Evolutionary conservation across 345 rosid genomes (phyloP), one percentile per base, ranked within the genome.

Genomic region (Litchi chinensis): DNA sequence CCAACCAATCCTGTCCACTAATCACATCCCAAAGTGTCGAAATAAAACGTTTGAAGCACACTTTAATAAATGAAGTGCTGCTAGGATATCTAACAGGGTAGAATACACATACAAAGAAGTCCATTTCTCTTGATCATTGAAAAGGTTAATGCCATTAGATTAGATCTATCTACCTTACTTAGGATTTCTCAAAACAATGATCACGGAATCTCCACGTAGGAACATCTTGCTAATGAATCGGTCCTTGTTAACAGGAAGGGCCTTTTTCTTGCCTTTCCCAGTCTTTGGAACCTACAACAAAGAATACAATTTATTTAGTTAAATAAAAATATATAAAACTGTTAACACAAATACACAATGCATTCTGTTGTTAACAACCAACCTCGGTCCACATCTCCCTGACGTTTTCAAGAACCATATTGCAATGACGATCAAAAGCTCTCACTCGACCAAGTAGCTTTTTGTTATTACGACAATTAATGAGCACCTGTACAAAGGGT

Each of bases 331-430:
- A 10, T 10, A 22, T 15, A 63, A 8, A 64, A 70, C 21, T 4
- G 21, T 11, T 6, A 5, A 59, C 21, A 71, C n/a, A n/a, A n/a
- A n/a, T n/a, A n/a, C n/a, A n/a, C 46, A 19, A n/a, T 0, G 5
- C 67, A 21, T 18, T 11, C 50, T 8, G 1, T 21, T 8, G 1
- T 21, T 11, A 3, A 71, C 68, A 76, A 77, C 82, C 11, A 60
- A 96, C 99, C 99, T 96, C 99, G 39, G 98, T 93, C 99, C 99
- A 96, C 97, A 94, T 94, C 82, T 97, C 99, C 83, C 95, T 88
- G 73, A 97, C 99, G 78, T 97, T 97, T 78, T 97, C 99, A n/a
- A 97, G 91, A 71, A 97, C 99, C 99, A 97, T 97, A 86, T 94
- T 97, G 92, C 98, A 94, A 77, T 94, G 99, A 9, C 98, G 85